Percentiles rank a stretch among this genome's conserved stretches.
These are phyloP conservation scores for Ophiostoma perfectum DNA, from an alignment of 2,329 filamentous ascomycete species.

Conservation along the genomic window DNA sequence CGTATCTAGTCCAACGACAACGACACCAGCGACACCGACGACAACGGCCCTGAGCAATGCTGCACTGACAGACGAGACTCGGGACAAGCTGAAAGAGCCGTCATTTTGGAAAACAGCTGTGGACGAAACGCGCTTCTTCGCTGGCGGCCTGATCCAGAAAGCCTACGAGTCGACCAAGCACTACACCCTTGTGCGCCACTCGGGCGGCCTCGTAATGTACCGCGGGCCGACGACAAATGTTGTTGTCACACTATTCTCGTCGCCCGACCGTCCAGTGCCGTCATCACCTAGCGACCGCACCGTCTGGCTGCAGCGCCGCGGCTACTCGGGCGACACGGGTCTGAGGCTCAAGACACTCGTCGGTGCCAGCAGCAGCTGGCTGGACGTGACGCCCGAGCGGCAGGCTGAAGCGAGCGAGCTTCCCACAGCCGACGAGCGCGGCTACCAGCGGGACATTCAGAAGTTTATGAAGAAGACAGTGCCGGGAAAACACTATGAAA, in stretches of 20 bases:
- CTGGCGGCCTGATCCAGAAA: slow-evolving; percentile 58
- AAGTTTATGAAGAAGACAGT: slow-evolving; percentile 53
- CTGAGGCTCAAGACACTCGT: slow-evolving; percentile 61
- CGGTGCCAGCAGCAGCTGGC: slow-evolving; percentile 55
- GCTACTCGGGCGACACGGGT: slow-evolving; percentile 62
- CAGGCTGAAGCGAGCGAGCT: slow-evolving; percentile 48
- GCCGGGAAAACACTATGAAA: slow-evolving; percentile 38
- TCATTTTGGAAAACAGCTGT: slow-evolving; percentile 45
- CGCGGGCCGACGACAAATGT: slow-evolving; percentile 59
- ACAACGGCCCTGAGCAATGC: background rate
- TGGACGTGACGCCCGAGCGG: slow-evolving; percentile 60
- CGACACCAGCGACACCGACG: background rate
- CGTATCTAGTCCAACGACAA: background rate
- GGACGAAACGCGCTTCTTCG: slow-evolving; percentile 58
- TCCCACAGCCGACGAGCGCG: slow-evolving; percentile 54
- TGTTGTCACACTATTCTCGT: slow-evolving; percentile 57
- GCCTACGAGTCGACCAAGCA: slow-evolving; percentile 61
- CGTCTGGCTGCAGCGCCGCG: slow-evolving; percentile 63
- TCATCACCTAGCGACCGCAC: slow-evolving; percentile 48
- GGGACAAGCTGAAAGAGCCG: background rate
- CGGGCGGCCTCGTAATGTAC: slow-evolving; percentile 59
- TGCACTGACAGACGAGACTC: background rate
- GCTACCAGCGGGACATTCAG: slow-evolving; percentile 61
- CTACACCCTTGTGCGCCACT: slow-evolving; percentile 62
- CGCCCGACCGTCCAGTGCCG: slow-evolving; percentile 40